Percentiles rank a stretch among this genome's conserved stretches.
These are phyloP conservation scores for Debaryomyces subglobosus DNA, from an alignment of 1,139 yeast genomes.

Conservation along the genomic window DNA sequence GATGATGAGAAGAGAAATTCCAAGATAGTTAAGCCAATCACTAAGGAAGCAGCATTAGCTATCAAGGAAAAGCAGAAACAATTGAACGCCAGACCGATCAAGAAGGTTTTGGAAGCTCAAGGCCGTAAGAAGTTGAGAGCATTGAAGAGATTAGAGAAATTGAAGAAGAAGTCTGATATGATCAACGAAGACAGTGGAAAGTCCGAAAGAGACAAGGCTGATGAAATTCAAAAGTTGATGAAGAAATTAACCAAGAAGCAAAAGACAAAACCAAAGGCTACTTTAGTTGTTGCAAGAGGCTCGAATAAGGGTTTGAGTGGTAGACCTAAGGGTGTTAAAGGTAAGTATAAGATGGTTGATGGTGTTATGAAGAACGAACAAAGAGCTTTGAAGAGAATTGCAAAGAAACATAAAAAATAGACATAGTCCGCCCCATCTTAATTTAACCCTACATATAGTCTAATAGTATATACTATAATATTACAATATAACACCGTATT, in stretches of 20 bases:
- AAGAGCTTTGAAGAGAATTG: constrained; percentile 87
- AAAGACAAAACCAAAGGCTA: constrained; percentile 77
- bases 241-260: constrained; percentile 78
- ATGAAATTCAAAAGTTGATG: constrained; percentile 86
- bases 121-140: constrained; percentile 98
- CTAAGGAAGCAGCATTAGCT: constrained; percentile 95
- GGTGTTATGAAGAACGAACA: constrained; percentile 97
- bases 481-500: neutral
- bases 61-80: constrained; percentile 87
- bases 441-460: neutral
- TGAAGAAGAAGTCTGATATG: constrained; percentile 91
- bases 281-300: constrained; percentile 90
- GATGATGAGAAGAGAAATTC: constrained; percentile 91
- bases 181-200: constrained; percentile 87
- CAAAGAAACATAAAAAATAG: constrained; percentile 64
- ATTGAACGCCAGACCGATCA: constrained; percentile 94
- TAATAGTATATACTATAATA: neutral
- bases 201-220: constrained; percentile 92
- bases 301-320: constrained; percentile 84
- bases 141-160: constrained; percentile 79
- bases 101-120: constrained; percentile 95
- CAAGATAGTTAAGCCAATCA: constrained; percentile 85
- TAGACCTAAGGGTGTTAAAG: constrained; percentile 95
- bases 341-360: constrained; percentile 99
- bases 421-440: neutral